A percentile compares a stretch with the other conserved stretches of the same genome.
Evolutionary conservation across 1,139 yeast genomes (phyloP).

Genomic region (Nakaseomyces glabratus): DNA sequence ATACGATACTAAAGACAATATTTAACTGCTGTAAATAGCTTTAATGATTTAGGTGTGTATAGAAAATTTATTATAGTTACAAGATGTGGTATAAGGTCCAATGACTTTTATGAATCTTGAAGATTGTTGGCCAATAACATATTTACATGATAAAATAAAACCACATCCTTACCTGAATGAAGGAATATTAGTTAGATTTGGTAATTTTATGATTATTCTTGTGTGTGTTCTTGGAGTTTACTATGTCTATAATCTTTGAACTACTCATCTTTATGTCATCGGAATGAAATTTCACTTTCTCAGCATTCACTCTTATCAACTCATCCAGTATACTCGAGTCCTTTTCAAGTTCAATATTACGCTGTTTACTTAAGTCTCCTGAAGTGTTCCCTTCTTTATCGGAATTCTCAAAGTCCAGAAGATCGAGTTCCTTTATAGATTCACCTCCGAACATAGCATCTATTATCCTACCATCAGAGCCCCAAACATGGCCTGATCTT

Average conservation of each 20-base stretch:
- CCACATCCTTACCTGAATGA: too few species aligned
- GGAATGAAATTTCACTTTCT: constrained; percentile 6
- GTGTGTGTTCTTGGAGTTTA: constrained; percentile 3
- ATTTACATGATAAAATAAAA: too few species aligned
- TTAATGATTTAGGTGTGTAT: too few species aligned
- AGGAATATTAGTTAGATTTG: too few species aligned
- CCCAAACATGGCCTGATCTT: constrained; percentile 26
- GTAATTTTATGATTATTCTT: too few species aligned
- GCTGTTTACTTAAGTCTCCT: neutral
- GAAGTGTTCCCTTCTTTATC: neutral
- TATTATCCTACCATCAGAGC: constrained; percentile 26
- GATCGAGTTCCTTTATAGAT: constrained; percentile 6
- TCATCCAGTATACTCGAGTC: constrained; percentile 1
- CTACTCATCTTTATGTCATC: constrained; percentile 3
- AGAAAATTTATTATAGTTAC: too few species aligned
- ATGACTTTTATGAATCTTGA: too few species aligned
- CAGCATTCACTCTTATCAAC: constrained; percentile 3
- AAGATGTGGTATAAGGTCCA: too few species aligned
- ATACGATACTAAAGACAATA: too few species aligned
- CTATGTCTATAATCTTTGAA: constrained; percentile 5
- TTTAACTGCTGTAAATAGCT: too few species aligned
- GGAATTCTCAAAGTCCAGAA: neutral
- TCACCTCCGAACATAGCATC: constrained; percentile 27
- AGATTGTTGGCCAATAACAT: too few species aligned
- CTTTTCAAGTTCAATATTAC: constrained; percentile 4